These are phyloP conservation scores for Aleurites moluccanus DNA, from an alignment of 441 rosid genomes.

Conservation along the genomic window DNA sequence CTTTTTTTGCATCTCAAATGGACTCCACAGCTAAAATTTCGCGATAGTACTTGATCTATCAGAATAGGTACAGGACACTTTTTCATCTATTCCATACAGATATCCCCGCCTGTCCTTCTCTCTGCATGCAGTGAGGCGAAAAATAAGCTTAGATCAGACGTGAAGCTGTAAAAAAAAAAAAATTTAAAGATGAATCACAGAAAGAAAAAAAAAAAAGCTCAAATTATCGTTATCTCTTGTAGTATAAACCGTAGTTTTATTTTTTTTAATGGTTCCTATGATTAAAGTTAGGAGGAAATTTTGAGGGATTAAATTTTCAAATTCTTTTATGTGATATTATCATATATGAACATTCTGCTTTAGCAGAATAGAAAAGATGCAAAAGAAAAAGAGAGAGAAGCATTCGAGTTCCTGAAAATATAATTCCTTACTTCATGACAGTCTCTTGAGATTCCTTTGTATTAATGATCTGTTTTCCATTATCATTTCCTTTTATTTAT, in stretches of 20 bases:
- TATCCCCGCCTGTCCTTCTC: neutral
- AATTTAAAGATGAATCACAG: neutral
- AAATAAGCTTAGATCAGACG: neutral
- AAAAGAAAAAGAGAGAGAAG: neutral
- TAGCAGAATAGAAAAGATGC: neutral
- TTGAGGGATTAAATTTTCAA: neutral
- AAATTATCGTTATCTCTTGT: neutral
- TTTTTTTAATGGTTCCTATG: neutral
- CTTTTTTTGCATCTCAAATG: slow-evolving; percentile 68
- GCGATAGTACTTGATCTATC: slow-evolving; percentile 38
- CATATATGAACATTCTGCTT: neutral
- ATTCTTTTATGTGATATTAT: neutral
- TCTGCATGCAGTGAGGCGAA: neutral
- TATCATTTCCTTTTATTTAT: too few species aligned
- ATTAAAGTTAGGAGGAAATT: neutral
- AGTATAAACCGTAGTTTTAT: neutral
- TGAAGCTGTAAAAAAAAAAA: slow-evolving; percentile 10
- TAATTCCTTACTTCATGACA: too few species aligned
- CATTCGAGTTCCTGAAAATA: neutral
- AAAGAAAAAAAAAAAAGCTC: neutral
- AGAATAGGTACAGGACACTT: neutral
- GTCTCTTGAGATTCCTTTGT: neutral
- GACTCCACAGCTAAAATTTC: slow-evolving; percentile 67
- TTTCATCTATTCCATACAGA: neutral
- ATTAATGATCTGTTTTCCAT: neutral